Base-by-base conservation (phyloP, 2,329 filamentous ascomycete species). In the Calonectria pseudoreteaudii region DNA sequence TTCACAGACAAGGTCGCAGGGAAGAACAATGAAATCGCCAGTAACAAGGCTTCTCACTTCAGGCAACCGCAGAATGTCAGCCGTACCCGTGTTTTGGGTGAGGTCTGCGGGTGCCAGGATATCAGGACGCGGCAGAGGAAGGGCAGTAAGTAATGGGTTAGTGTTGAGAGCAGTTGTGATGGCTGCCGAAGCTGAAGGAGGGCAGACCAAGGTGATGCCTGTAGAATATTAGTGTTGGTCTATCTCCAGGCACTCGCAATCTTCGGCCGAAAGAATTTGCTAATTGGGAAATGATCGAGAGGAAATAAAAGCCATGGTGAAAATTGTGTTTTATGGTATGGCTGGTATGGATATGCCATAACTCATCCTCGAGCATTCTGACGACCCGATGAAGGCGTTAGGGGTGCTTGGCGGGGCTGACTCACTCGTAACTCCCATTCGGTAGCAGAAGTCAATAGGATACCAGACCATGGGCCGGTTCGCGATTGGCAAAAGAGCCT, bases 1-100 rank as follows among this genome's bases (percentile, higher is more conserved):
- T 81, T 98, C 96, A 83, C 95, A 98, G 49, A 99, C 92, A 9
- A 99, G 88, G 83, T 99, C 97, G 84, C 97, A 99, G 0, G 97
- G 96, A 5, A 99, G 88, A 4, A 98, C 91, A 31, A 98, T 87
- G 81, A 99, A 98, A 85, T 99, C 95, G 16, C 92, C 92, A 68
- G 91, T 95, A 79, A 99, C 91, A 10, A 92, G 89, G n/a, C 89
- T 88, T 81, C 94, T 93, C 56, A 98, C 92, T 82, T 98, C 94
- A 0, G 94, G 93, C 11, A 98, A 88, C 13, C 96, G 92, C 67
- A 99, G 90, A 26, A 98, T 92, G 80, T 98, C 94, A 10, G 95
- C 96, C 9, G 97, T 98, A 66, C 95, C 95, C 0, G 94, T 98
- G 73, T 94, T 97, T 81, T 95, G 92, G 65, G 94, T 93, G 41